A percentile compares a stretch with the other conserved stretches of the same genome.
phyloP scores from a whole-genome alignment of 345 rosid genomes.

The Euclidium syriacum region DNA sequence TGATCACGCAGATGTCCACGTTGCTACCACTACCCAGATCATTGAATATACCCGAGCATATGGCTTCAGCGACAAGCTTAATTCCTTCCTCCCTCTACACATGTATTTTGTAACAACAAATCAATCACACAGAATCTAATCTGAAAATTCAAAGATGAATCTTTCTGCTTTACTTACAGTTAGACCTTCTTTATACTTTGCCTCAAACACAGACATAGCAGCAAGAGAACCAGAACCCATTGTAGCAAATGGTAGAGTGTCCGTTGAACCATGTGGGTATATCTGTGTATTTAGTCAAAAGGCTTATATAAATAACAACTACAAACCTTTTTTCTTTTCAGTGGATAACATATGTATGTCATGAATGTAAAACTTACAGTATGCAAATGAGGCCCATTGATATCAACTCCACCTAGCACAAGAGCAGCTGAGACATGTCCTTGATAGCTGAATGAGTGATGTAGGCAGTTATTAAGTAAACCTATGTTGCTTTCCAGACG shows the following conservation, averaged over 20 bases:
- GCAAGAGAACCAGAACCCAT: slow-evolving; percentile 96
- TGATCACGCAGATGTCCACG: slow-evolving; percentile 81
- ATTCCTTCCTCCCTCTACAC: slow-evolving; percentile 76
- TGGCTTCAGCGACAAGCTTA: slow-evolving; percentile 57
- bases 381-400: slow-evolving; percentile 78
- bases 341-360: not conserved
- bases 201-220: slow-evolving; percentile 78
- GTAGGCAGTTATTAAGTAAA: slow-evolving; percentile 18
- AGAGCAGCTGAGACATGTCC: slow-evolving; percentile 71
- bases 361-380: slow-evolving; percentile 40
- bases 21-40: slow-evolving; percentile 91
- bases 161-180: slow-evolving; percentile 43
- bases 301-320: not conserved
- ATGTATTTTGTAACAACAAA: slow-evolving; percentile 4
- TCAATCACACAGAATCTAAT: not conserved
- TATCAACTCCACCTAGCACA: slow-evolving; percentile 88
- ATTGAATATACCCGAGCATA: slow-evolving; percentile 72
- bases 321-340: not conserved
- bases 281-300: slow-evolving; percentile 41
- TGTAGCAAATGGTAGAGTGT: slow-evolving; percentile 81
- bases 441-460: slow-evolving; percentile 56
- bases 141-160: not conserved
- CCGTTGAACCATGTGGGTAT: slow-evolving; percentile 84
- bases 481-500: not conserved
- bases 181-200: slow-evolving; percentile 72